phyloP scores from a whole-genome alignment of 768 basidiomycete genomes.

The Rhizopogon vesiculosus region DNA sequence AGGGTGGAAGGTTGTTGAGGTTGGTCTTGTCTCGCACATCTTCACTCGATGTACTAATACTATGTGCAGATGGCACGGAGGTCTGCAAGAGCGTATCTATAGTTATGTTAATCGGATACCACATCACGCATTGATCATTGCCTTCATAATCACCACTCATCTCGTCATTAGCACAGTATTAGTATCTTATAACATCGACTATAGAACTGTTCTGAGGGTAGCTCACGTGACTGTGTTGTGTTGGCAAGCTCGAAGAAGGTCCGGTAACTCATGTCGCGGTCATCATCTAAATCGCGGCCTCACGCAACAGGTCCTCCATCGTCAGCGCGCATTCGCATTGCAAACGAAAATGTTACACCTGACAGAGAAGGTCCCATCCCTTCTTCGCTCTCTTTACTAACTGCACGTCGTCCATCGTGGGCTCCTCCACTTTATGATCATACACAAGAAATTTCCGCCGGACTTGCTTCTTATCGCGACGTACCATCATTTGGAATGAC shows the following conservation, averaged over 20 bases:
- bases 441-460: constrained; percentile 18
- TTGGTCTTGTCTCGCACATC: constrained; percentile 29
- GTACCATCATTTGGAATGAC: constrained; percentile 19
- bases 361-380: constrained; percentile 21
- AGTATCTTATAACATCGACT: constrained; percentile 25
- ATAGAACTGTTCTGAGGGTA: constrained; percentile 6
- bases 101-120: constrained; percentile 7
- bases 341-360: constrained; percentile 8
- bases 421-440: constrained; percentile 24
- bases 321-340: constrained; percentile 19
- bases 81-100: constrained; percentile 47
- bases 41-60: neutral
- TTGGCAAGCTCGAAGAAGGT: neutral
- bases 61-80: constrained; percentile 43
- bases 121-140: constrained; percentile 13
- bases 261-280: constrained; percentile 18
- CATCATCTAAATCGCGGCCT: constrained; percentile 18
- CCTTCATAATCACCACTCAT: constrained; percentile 26
- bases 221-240: neutral
- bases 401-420: constrained; percentile 29
- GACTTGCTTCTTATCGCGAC: constrained; percentile 26
- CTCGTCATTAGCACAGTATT: constrained; percentile 8
- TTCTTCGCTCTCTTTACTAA: constrained; percentile 26
- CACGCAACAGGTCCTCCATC: neutral
- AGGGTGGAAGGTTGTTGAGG: constrained; percentile 98